phyloP scores from a whole-genome alignment of 2,329 filamentous ascomycete species.

The Pseudogymnoascus verrucosus region DNA sequence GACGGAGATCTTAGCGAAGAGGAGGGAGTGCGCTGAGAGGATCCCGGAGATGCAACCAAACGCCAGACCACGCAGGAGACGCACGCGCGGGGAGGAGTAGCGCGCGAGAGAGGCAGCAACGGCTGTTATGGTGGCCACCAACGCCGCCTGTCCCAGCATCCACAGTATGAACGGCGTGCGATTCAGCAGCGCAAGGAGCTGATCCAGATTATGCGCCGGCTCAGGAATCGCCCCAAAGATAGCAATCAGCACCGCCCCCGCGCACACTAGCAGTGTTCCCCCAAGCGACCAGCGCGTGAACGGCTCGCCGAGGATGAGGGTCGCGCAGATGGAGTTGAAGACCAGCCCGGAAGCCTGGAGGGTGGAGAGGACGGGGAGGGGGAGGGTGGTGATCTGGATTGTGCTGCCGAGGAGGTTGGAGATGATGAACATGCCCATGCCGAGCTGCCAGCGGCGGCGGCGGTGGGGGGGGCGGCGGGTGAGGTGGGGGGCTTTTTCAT shows the following conservation, averaged over 20 bases:
- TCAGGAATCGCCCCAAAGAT: conserved; percentile 91
- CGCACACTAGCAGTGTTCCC: conserved; percentile 80
- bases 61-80: conserved; percentile 70
- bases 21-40: conserved; percentile 82
- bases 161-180: conserved; percentile 73
- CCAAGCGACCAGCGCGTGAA: conserved; percentile 91
- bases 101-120: conserved; percentile 49
- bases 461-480: conserved; percentile 79
- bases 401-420: conserved; percentile 92
- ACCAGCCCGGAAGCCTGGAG: conserved; percentile 92
- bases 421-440: conserved; percentile 94
- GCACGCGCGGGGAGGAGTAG: conserved; percentile 55
- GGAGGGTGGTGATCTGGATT: conserved; percentile 94
- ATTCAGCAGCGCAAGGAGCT: conserved; percentile 68
- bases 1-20: conserved; percentile 93
- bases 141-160: conserved; percentile 72
- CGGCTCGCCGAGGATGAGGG: conserved; percentile 81
- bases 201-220: conserved; percentile 77
- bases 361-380: conserved; percentile 87
- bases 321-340: conserved; percentile 97
- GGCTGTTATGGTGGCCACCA: conserved; percentile 62
- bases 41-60: conserved; percentile 91
- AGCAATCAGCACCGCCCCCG: conserved; percentile 84
- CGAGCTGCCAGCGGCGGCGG: conserved; percentile 88
- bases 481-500: conserved; percentile 69